A percentile compares a stretch with the other conserved stretches of the same genome.
These are phyloP conservation scores for Rugosomyces carneus DNA, from an alignment of 1,284 basidiomycete species.

Conservation along the genomic window DNA sequence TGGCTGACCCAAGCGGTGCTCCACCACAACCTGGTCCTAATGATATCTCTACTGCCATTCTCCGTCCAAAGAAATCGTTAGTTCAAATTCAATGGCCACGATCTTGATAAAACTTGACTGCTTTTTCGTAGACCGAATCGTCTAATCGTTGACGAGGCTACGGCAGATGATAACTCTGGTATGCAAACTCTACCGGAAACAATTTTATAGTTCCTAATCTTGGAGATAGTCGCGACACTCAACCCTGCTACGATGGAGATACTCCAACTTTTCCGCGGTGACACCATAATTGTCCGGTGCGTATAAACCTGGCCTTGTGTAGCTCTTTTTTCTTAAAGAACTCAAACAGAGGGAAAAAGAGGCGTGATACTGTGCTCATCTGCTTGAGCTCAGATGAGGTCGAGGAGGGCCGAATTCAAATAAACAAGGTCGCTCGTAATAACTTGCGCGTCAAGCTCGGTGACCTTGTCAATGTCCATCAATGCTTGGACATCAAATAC, in stretches of 20 bases:
- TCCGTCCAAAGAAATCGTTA: constrained; percentile 94
- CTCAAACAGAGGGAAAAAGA: constrained; percentile 79
- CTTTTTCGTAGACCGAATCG: constrained; percentile 83
- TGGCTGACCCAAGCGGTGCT: constrained; percentile 78
- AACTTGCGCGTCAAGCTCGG: constrained; percentile 97
- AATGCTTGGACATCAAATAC: constrained; percentile 98
- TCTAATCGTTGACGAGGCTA: constrained; percentile 88
- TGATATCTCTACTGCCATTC: constrained; percentile 89
- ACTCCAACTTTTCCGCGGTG: constrained; percentile 91
- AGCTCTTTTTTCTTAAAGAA: constrained; percentile 3
- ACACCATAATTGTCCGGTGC: constrained; percentile 88
- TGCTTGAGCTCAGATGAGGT: constrained; percentile 93
- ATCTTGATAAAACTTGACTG: constrained; percentile 12
- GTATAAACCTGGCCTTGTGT: constrained; percentile 15
- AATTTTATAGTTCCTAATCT: constrained; percentile 10
- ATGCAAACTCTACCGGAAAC: constrained; percentile 19
- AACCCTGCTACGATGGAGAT: constrained; percentile 97
- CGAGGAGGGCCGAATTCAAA: constrained; percentile 95
- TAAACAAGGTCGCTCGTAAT: constrained; percentile 99
- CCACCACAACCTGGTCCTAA: constrained; percentile 70
- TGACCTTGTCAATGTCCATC: constrained; percentile 92
- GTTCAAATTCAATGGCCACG: constrained; percentile 28
- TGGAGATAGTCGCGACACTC: constrained; percentile 74
- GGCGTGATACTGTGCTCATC: constrained; percentile 93
- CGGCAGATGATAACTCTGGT: constrained; percentile 91